phyloP scores from a whole-genome alignment of 163 green algal species.

The Scenedesmus sp. region DNA sequence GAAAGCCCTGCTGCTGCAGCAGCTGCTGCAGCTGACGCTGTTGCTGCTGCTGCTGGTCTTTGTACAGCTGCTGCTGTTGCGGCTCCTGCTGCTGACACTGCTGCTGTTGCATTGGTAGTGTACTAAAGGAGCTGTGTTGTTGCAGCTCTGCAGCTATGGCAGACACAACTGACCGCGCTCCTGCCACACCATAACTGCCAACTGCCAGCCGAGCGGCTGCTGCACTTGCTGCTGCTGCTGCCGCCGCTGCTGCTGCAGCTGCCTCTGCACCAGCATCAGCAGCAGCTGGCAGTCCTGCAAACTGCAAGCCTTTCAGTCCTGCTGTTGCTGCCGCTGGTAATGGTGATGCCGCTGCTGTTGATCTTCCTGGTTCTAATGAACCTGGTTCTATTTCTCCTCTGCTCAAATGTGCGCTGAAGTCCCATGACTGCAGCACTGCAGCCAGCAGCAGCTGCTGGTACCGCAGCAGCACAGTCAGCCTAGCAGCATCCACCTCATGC shows the following conservation, averaged over 20 bases:
- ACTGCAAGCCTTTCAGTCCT: background rate
- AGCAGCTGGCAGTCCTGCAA: background rate
- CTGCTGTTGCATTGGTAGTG: background rate
- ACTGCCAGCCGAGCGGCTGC: background rate
- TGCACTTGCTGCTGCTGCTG: slow-evolving; percentile 1
- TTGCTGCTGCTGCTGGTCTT: background rate
- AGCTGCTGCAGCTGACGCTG: slow-evolving; percentile 25
- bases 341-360: background rate
- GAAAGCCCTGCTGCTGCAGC: background rate
- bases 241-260: background rate
- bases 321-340: background rate
- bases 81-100: background rate
- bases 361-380: slow-evolving; percentile 4
- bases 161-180: background rate
- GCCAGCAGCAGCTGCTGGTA: slow-evolving; percentile 40
- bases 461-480: background rate
- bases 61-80: background rate
- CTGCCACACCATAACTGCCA: background rate
- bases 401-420: background rate
- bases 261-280: background rate
- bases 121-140: no score
- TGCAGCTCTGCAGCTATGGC: background rate
- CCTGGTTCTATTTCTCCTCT: background rate
- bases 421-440: background rate
- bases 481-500: background rate